A percentile compares a stretch with the other conserved stretches of the same genome.
These are phyloP conservation scores for Penicillium aurantiogriseum DNA, from an alignment of 2,329 filamentous ascomycete genomes.

Conservation along the genomic window DNA sequence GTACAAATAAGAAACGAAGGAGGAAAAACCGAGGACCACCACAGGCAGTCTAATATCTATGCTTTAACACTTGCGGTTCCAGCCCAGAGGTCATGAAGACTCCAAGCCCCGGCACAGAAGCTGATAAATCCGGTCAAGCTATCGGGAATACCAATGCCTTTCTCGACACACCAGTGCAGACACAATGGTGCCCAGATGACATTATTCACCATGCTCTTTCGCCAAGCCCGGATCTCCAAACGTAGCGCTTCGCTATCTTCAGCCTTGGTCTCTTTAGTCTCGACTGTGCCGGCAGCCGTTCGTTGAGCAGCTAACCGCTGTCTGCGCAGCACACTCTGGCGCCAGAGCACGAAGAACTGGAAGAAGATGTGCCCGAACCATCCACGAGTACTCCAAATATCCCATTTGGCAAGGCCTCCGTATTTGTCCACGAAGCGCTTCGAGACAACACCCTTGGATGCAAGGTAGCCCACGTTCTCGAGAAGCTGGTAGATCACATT, in stretches of 20 bases:
- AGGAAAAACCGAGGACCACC: neutral
- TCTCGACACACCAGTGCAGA: constrained; percentile 74
- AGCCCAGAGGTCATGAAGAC: constrained; percentile 47
- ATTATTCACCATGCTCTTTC: constrained; percentile 64
- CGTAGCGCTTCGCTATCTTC: constrained; percentile 34
- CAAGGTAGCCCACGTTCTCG: constrained; percentile 81
- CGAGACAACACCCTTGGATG: constrained; percentile 67
- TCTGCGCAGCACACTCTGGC: constrained; percentile 40
- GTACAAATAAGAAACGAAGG: constrained; percentile 4
- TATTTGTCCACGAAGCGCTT: constrained; percentile 39
- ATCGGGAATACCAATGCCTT: constrained; percentile 60
- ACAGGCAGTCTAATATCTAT: constrained; percentile 4
- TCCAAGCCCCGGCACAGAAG: constrained; percentile 49
- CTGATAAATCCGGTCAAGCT: constrained; percentile 60
- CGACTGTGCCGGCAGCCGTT: constrained; percentile 11
- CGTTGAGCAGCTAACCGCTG: constrained; percentile 27
- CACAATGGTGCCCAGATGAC: constrained; percentile 78
- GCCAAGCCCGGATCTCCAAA: constrained; percentile 56
- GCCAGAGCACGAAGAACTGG: constrained; percentile 67
- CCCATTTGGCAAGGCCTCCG: constrained; percentile 60
- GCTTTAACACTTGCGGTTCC: constrained; percentile 39
- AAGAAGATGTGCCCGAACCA: constrained; percentile 77
- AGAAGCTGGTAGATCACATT: constrained; percentile 72
- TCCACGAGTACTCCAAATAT: constrained; percentile 71
- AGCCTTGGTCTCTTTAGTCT: constrained; percentile 24